Evolutionary conservation across 139 green algal species (phyloP).

Genomic region (Medakamo hakoo): DNA sequence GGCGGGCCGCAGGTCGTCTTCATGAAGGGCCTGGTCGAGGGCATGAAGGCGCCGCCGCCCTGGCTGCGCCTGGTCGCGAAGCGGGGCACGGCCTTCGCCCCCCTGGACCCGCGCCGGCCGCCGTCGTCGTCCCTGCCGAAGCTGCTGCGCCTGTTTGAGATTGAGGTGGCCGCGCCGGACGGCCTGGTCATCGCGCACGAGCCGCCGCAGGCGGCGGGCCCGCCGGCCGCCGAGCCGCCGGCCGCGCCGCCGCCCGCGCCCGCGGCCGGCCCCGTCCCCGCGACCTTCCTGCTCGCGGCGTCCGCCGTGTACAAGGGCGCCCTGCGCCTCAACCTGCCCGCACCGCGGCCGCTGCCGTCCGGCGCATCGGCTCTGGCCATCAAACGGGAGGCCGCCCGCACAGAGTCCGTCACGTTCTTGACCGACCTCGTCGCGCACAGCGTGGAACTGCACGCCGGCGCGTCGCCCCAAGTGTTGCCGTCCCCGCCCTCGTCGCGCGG

Average conservation of each 20-base stretch:
- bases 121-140: constrained; percentile 15
- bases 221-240: neutral
- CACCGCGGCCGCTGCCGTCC: neutral
- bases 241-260: constrained; percentile 9
- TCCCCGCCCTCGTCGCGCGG: neutral
- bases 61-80: constrained; percentile 17
- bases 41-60: constrained; percentile 11
- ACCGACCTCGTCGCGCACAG: neutral
- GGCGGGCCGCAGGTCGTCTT: constrained; percentile 13
- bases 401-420: neutral
- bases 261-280: constrained; percentile 12
- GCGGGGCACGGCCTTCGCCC: constrained; percentile 32
- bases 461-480: neutral
- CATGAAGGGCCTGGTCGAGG: constrained; percentile 14
- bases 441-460: neutral
- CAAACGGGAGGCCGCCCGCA: neutral
- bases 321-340: neutral
- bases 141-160: constrained; percentile 15
- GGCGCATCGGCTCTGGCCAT: neutral
- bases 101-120: constrained; percentile 8
- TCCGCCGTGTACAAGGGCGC: constrained; percentile 5
- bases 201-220: neutral
- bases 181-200: constrained; percentile 25
- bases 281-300: constrained; percentile 8
- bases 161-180: constrained; percentile 10